Evolutionary conservation across 805 yeast species (phyloP), one percentile per base, ranked within the genome.

Genomic region (Grigorovia yakushimaensis): DNA sequence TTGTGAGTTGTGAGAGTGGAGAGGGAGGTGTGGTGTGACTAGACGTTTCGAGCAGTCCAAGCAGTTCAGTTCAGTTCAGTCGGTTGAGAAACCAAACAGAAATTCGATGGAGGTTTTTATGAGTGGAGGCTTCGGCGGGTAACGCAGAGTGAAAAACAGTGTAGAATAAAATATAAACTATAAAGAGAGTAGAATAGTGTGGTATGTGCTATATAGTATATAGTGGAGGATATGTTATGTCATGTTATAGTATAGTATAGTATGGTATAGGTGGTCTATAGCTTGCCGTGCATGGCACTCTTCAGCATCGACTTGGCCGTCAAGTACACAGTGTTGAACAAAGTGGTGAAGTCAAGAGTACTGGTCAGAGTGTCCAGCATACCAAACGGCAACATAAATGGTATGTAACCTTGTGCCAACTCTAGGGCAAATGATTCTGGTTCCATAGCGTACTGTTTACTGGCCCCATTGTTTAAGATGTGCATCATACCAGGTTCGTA

Each of bases 391-490:
- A 93, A 74, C 98, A 93, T 93, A 40, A 91, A 82, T 35, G 98
- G 98, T 54, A 93, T 87, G 95, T 96, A 93, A 50, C 98, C 98
- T 71, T 91, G 98, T 7, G 98, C 98, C 59, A 91, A 74, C 65
- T 93, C 98, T 54, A 93, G 71, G 10, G 98, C 96, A 67, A 81
- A 93, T 0, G 85, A 73, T 36, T 84, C 95, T 27, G 77, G 65
- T 1, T 86, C 83, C 95, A 93, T 87, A 23, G 79, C 56, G 66
- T 93, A 93, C 68, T 93, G 98, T 68, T 86, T 88, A 56, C 78
- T 77, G 41, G 64, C 53, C 35, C 96, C 96, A 62, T 78, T 83
- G 39, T 59, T 64, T 63, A 91, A 73, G 62, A 83, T 91, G 65
- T 93, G 94, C 53, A 79, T 80, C 59, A 84, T 87, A 43, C 98